Conservation (phyloP, 2,329 filamentous ascomycete species). For the Furcasterigmium sp. region DNA sequence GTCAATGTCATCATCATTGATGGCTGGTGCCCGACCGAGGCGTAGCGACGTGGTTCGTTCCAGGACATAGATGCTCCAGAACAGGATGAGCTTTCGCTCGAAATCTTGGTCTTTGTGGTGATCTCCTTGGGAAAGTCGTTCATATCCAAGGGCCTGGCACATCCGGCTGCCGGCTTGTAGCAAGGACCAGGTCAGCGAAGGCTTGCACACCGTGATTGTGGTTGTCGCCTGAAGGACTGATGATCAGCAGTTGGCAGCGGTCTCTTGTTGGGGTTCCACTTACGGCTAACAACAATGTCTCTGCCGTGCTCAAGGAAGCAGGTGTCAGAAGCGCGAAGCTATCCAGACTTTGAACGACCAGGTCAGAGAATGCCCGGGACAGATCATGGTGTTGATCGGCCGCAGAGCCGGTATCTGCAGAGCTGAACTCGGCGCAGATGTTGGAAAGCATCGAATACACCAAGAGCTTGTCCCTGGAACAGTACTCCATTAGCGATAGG, state of each 20-base stretch:
- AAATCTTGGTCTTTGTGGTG: background rate
- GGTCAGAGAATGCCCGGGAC: background rate
- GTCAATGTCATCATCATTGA: constrained; percentile 3
- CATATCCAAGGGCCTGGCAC: constrained; percentile 3
- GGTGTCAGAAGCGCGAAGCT: constrained; percentile 1
- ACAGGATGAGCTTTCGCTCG: constrained; percentile 2
- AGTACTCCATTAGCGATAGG: background rate
- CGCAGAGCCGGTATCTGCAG: background rate
- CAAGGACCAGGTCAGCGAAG: constrained; percentile 1
- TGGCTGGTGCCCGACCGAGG: constrained; percentile 1
- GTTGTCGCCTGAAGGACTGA: background rate
- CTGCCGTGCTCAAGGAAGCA: background rate
- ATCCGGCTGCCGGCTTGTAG: background rate
- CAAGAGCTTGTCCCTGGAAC: constrained; percentile 2
- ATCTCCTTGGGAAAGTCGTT: background rate
- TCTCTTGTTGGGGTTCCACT: background rate
- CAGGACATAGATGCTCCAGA: constrained; percentile 5
- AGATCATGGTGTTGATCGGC: constrained; percentile 1
- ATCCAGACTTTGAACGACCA: background rate
- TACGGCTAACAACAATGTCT: constrained; percentile 2
- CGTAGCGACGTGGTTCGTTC: constrained; percentile 2
- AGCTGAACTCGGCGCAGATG: constrained; percentile 4
- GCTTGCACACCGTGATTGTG: constrained; percentile 1
- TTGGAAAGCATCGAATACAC: constrained; percentile 3
- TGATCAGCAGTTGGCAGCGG: background rate